phyloP scores from a whole-genome alignment of 2,329 filamentous ascomycete genomes.

The Karstenula rhodostoma region DNA sequence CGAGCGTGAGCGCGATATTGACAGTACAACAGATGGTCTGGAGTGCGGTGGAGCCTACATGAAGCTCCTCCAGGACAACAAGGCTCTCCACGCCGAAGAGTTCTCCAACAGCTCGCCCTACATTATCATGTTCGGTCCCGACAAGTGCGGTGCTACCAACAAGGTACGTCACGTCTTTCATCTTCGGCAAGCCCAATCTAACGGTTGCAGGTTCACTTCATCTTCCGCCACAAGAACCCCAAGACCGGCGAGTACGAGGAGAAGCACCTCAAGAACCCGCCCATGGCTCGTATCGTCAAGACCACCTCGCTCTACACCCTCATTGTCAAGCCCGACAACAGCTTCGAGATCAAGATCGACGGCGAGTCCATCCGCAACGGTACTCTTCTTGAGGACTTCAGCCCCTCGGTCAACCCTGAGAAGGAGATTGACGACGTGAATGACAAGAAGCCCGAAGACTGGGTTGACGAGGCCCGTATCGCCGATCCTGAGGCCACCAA shows the following conservation, averaged over 20 bases:
- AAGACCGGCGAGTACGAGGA: conserved; percentile 99
- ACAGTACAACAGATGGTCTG: conserved; percentile 74
- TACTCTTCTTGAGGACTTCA: conserved; percentile 92
- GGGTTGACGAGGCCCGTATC: conserved; percentile 94
- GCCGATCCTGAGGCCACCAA: conserved; percentile 91
- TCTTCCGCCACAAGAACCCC: conserved; percentile 99
- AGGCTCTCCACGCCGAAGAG: conserved; percentile 94
- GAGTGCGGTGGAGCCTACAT: conserved; percentile 99
- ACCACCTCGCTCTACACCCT: conserved; percentile 94
- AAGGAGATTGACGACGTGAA: conserved; percentile 95
- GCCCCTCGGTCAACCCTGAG: conserved; percentile 88
- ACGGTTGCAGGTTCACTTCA: conserved; percentile 74
- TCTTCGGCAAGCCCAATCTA: conserved; percentile 20
- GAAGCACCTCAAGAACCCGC: conserved; percentile 91
- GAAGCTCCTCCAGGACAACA: conserved; percentile 98
- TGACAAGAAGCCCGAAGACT: conserved; percentile 92
- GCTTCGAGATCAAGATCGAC: conserved; percentile 90
- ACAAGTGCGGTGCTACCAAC: conserved; percentile 99
- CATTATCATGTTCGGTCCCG: conserved; percentile 99
- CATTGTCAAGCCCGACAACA: conserved; percentile 96
- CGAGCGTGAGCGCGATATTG: conserved; percentile 22
- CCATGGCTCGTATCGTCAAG: conserved; percentile 88
- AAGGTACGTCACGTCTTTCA: conserved; percentile 69
- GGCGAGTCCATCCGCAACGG: conserved; percentile 88
- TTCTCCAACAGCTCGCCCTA: conserved; percentile 98